A percentile compares a stretch with the other conserved stretches of the same genome.
Conservation (phyloP, 345 rosid species). For the Dipteronia sinensis region DNA sequence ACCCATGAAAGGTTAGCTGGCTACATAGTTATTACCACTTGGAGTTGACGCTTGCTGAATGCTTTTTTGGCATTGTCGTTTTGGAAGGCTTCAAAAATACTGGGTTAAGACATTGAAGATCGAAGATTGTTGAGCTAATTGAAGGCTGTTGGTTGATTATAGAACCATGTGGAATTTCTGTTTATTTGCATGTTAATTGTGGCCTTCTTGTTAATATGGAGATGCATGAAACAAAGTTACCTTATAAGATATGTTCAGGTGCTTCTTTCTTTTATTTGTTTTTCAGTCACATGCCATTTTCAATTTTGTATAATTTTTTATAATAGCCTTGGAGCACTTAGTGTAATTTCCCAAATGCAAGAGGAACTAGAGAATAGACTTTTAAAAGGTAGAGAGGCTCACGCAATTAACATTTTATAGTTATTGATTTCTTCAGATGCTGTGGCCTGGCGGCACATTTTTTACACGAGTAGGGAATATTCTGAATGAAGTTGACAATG, state of each 20-base stretch:
- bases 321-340: background rate
- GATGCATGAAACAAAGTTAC: background rate
- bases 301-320: background rate
- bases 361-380: background rate
- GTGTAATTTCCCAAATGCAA: background rate
- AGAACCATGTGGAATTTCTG: background rate
- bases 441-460: conserved; percentile 93
- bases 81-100: background rate
- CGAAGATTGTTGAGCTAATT: background rate
- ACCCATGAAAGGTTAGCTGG: background rate
- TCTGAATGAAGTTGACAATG: conserved; percentile 36
- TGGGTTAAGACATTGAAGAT: background rate
- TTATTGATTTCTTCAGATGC: conserved; percentile 47
- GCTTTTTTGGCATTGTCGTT: background rate
- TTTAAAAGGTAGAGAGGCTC: background rate
- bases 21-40: background rate
- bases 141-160: background rate
- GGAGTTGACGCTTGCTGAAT: conserved; percentile 8
- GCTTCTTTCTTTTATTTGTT: conserved; percentile 5
- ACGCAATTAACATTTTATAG: background rate
- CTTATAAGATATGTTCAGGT: background rate
- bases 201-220: background rate
- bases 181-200: background rate
- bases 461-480: conserved; percentile 52
- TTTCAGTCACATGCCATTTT: background rate